Evolutionary conservation across 2,329 filamentous ascomycete species (phyloP), one percentile per base, ranked within the genome.

Genomic region (Cryphonectria naterciae): DNA sequence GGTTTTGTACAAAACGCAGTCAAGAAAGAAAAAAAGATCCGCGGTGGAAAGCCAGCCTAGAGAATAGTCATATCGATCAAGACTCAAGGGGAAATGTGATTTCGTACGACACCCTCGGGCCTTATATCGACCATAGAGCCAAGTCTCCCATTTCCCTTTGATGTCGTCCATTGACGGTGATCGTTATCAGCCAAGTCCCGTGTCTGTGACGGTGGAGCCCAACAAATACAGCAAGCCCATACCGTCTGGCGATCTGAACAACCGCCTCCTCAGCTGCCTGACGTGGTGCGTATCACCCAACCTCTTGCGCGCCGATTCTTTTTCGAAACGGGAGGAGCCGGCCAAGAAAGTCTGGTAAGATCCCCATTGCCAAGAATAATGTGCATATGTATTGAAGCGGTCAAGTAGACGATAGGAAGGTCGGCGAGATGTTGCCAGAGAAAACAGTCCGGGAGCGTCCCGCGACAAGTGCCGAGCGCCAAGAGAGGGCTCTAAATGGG

Each of bases 151-250:
- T 25, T 28, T 22, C 32, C 41, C 54, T 39, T 37, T 17, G 60
- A 64, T 39, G 63, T 60, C 54, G 43, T 65, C 64, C 35, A 43
- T 65, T 58, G 64, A 39, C 41, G 68, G 60, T 65, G 68, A 72
- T 72, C 70, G 65, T 65, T 61, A 70, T 70, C 25, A 70, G 70
- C 70, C 68, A 72, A 70, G 68, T 49, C 65, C 43, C 32, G 46
- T 61, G 56, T 52, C 54, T 61, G 68, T 49, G 52, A 54, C 65
- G 54, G 66, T 69, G 60, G 54, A 67, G 62, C 68, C 63, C 65
- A 58, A 41, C 52, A 62, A 58, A n/a, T 60, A 39, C 58, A 61
- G 28, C 68, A 58, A 35, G 65, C 60, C 15, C 17, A n/a, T 70
- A 65, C 49, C 58, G 32, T 65, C 61, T 54, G 66, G n/a, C 65